phyloP scores from a whole-genome alignment of 1,284 basidiomycete genomes.

The Naganishia albida region DNA sequence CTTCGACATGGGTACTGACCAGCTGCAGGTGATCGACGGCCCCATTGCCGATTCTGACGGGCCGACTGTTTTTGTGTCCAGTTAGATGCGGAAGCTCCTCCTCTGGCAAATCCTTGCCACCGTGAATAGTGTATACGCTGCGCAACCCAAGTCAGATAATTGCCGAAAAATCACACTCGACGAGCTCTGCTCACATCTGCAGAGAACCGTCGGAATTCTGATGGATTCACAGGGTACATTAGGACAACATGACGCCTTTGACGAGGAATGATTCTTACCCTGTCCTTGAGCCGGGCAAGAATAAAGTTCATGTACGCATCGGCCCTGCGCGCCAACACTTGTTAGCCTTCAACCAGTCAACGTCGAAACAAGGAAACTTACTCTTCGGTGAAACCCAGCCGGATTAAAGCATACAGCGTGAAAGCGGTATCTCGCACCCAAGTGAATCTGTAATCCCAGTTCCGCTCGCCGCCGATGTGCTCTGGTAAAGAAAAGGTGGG shows the following conservation, averaged over 20 bases:
- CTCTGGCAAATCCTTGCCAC: slow-evolving; percentile 78
- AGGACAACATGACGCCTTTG: background rate
- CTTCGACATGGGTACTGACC: slow-evolving; percentile 55
- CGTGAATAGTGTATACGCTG: slow-evolving; percentile 56
- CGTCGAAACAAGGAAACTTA: slow-evolving; percentile 62
- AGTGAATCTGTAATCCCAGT: slow-evolving; percentile 64
- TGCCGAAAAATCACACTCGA: background rate
- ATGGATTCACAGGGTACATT: background rate
- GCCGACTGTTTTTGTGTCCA: slow-evolving; percentile 72
- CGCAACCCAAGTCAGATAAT: slow-evolving; percentile 12
- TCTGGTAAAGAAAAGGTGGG: slow-evolving; percentile 92
- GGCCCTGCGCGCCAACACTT: slow-evolving; percentile 33
- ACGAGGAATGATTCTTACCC: slow-evolving; percentile 48
- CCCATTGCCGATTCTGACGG: slow-evolving; percentile 76
- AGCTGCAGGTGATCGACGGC: slow-evolving; percentile 86
- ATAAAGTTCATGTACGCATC: slow-evolving; percentile 81
- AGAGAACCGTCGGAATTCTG: slow-evolving; percentile 78
- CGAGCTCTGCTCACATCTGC: slow-evolving; percentile 66
- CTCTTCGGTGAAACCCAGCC: slow-evolving; percentile 86
- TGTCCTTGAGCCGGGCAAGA: slow-evolving; percentile 72
- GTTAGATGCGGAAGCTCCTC: slow-evolving; percentile 77
- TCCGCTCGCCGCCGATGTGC: slow-evolving; percentile 79
- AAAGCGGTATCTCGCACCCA: slow-evolving; percentile 86
- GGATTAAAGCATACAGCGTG: slow-evolving; percentile 84
- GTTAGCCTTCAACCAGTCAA: background rate